Evolutionary conservation across 345 rosid genomes (phyloP), one percentile per base, ranked within the genome.

Genomic region (Eucalyptus tenuipes): DNA sequence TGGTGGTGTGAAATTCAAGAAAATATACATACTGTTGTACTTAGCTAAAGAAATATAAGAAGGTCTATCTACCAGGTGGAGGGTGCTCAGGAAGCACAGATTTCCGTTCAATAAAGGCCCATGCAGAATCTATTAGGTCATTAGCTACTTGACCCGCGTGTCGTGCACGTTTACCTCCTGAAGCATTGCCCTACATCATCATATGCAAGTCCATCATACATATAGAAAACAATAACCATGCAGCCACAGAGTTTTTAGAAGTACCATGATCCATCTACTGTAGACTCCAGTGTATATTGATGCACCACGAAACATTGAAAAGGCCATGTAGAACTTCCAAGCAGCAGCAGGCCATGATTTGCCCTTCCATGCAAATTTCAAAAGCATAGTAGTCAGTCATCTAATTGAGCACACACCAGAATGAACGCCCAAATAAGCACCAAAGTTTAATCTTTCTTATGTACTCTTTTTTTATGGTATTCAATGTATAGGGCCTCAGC

Each of bases 311-410:
- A 98, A 98, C 95, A 98, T 18, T 85, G 96, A 95, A 91, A 98
- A 95, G n/a, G 98, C 95, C 85, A 97, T 85, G 87, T 98, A 95
- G 96, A 98, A 98, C 93, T 96, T 98, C 99, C 99, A 98, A 86
- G 92, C 89, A 89, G 91, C 92, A 86, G 93, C 95, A 86, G 99
- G 99, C 99, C 99, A 98, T 61, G 94, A 91, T 93, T 92, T 98
- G 82, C 97, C 95, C 99, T 98, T 87, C 85, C 92, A 90, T 82
- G 84, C 89, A 89, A 91, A 59, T 90, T 87, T 87, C 90, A 33
- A 89, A 84, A 84, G 82, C 71, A 14, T 25, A 61, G 17, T 27
- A 53, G 27, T 85, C 44, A 47, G 68, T 89, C 85, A 68, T 71
- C 42, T 15, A 86, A 50, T 85, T 27, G 27, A 37, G 13, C 85